Percentiles rank a stretch among this genome's conserved stretches.
phyloP scores from a whole-genome alignment of 2,329 filamentous ascomycete species.

The Trichoderma harzianum region DNA sequence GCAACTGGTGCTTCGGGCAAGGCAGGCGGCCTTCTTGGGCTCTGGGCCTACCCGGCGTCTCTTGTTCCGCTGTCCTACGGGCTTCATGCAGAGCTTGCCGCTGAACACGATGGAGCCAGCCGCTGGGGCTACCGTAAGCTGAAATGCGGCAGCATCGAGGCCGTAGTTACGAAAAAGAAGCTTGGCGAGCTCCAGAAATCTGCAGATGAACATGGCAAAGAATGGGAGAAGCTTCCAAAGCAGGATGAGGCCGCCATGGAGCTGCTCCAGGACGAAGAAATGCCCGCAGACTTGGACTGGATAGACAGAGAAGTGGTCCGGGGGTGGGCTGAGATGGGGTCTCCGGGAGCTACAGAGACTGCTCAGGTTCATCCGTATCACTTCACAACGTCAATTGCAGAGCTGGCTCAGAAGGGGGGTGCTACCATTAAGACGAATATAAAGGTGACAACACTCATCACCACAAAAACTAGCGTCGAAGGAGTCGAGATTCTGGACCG shows the following conservation, averaged over 20 bases:
- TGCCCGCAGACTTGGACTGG: constrained; percentile 84
- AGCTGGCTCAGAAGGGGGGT: constrained; percentile 67
- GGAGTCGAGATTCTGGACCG: constrained; percentile 60
- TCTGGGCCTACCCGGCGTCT: constrained; percentile 85
- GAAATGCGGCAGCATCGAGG: constrained; percentile 62
- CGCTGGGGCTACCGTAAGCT: constrained; percentile 85
- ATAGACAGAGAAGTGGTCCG: constrained; percentile 64
- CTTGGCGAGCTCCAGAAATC: constrained; percentile 30
- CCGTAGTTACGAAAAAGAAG: constrained; percentile 36
- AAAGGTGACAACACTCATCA: constrained; percentile 64
- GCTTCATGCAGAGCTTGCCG: constrained; percentile 79
- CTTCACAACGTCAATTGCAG: constrained; percentile 82
- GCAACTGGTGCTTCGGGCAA: constrained; percentile 94
- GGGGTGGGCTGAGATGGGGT: constrained; percentile 78
- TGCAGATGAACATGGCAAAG: constrained; percentile 37
- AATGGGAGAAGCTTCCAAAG: constrained; percentile 62
- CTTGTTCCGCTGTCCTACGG: constrained; percentile 84
- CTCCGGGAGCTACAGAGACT: constrained; percentile 65
- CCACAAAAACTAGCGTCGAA: constrained; percentile 49
- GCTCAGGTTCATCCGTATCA: constrained; percentile 91
- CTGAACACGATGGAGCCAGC: constrained; percentile 72
- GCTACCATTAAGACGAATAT: constrained; percentile 64
- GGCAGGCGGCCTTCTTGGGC: constrained; percentile 82
- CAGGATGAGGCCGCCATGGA: constrained; percentile 48
- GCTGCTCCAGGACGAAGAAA: constrained; percentile 52